These are phyloP conservation scores for Macrocystidia cucumis DNA, from an alignment of 1,284 basidiomycete species.

Conservation along the genomic window DNA sequence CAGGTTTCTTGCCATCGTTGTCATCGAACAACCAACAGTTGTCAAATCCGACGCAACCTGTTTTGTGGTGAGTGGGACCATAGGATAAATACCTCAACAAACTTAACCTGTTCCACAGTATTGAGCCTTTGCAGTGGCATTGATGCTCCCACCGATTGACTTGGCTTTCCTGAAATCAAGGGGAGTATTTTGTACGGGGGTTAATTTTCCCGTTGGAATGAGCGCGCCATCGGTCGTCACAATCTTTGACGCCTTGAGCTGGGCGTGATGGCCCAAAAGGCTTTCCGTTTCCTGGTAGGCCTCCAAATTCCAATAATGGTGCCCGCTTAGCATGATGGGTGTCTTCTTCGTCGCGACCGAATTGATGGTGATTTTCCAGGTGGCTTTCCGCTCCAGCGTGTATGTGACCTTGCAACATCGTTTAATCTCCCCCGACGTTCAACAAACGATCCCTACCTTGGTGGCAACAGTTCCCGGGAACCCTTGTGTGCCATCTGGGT, in stretches of 20 bases:
- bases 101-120: conserved; percentile 34
- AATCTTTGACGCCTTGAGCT: conserved; percentile 29
- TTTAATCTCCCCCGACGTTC: neutral
- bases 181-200: conserved; percentile 27
- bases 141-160: conserved; percentile 30
- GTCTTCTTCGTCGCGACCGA: conserved; percentile 30
- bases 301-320: conserved; percentile 41
- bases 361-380: conserved; percentile 33
- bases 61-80: too few species aligned
- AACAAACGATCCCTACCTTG: conserved; percentile 15
- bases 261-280: conserved; percentile 29
- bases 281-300: conserved; percentile 36
- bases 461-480: conserved; percentile 37
- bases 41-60: conserved; percentile 37
- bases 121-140: conserved; percentile 23
- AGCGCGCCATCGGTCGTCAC: conserved; percentile 34
- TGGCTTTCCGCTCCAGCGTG: conserved; percentile 25
- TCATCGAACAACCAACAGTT: conserved; percentile 39
- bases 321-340: conserved; percentile 38
- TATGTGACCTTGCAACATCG: conserved; percentile 23
- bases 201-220: conserved; percentile 35
- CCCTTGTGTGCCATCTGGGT: conserved; percentile 34
- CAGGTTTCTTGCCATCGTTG: conserved; percentile 18
- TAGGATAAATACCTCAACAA: too few species aligned
- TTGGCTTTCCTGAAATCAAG: conserved; percentile 37